phyloP scores from a whole-genome alignment of 177 flowering plant genomes.

The Vitis hybrid region DNA sequence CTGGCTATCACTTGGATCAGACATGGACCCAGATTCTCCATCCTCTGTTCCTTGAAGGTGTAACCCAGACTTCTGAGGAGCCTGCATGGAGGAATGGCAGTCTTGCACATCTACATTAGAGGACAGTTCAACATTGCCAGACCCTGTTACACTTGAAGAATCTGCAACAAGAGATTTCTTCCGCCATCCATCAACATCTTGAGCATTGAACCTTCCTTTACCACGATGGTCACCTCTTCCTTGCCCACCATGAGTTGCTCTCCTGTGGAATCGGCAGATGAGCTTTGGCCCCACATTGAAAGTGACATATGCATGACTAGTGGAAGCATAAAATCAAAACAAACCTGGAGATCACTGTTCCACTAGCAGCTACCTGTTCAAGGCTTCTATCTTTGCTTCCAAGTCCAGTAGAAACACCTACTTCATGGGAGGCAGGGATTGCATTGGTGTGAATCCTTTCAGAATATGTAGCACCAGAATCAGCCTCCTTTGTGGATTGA shows the following conservation, averaged over 20 bases:
- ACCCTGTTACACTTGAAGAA: slow-evolving; percentile 14
- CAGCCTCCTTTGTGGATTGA: slow-evolving; percentile 23
- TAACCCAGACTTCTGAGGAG: slow-evolving; percentile 27
- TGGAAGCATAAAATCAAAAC: slow-evolving; percentile 19
- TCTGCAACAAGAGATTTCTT: slow-evolving; percentile 39
- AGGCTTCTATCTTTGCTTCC: slow-evolving; percentile 17
- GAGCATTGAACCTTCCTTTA: slow-evolving; percentile 44
- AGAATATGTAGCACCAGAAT: slow-evolving; percentile 16
- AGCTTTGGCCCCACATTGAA: slow-evolving; percentile 19
- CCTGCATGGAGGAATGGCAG: slow-evolving; percentile 18
- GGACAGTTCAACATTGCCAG: slow-evolving; percentile 27
- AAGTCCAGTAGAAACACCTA: slow-evolving; percentile 18
- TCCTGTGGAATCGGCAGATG: slow-evolving; percentile 35
- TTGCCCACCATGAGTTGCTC: slow-evolving; percentile 44
- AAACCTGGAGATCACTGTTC: slow-evolving; percentile 30
- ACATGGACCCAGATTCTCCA: slow-evolving; percentile 30
- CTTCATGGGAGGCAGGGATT: slow-evolving; percentile 20
- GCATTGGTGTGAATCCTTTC: slow-evolving; percentile 30
- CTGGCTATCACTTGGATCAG: slow-evolving; percentile 50
- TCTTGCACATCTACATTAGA: slow-evolving; percentile 26
- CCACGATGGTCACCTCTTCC: slow-evolving; percentile 49
- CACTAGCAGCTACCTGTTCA: slow-evolving; percentile 29
- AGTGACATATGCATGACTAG: slow-evolving; percentile 13
- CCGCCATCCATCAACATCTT: slow-evolving; percentile 65
- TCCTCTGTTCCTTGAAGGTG: slow-evolving; percentile 35